Percentiles rank a stretch among this genome's conserved stretches.
phyloP scores from a whole-genome alignment of 768 basidiomycete species.

The Krasilnikovozyma curviuscula region DNA sequence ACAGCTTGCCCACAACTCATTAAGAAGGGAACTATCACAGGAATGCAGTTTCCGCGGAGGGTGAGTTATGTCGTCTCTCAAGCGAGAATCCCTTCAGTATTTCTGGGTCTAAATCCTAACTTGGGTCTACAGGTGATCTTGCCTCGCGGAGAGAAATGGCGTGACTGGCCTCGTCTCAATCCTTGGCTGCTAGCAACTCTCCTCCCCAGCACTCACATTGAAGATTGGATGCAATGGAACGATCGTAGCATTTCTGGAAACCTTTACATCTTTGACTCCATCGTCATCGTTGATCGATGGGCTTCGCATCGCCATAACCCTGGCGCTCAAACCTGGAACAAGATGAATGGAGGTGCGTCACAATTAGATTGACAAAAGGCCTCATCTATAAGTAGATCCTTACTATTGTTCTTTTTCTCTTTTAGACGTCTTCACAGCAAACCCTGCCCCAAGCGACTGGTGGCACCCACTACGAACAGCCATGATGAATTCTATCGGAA shows the following conservation, averaged over 20 bases:
- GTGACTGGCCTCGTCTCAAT: too few relatives aligned
- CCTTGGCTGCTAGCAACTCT: slow-evolving; percentile 12
- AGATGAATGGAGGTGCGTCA: slow-evolving; percentile 10
- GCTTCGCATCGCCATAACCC: slow-evolving; percentile 12
- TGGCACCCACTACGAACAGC: slow-evolving; percentile 10
- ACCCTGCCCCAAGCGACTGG: background rate
- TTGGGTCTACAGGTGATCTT: too few relatives aligned
- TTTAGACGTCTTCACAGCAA: too few relatives aligned
- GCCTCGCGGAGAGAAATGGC: too few relatives aligned
- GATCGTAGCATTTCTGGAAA: slow-evolving; percentile 6
- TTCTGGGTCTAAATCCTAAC: too few relatives aligned
- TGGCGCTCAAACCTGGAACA: slow-evolving; percentile 7
- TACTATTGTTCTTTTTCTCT: background rate
- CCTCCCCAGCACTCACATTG: slow-evolving; percentile 11
- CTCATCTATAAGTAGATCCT: background rate
- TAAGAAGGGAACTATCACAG: background rate
- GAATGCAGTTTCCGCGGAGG: slow-evolving; percentile 9
- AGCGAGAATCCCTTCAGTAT: too few relatives aligned
- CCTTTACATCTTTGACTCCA: slow-evolving; percentile 12
- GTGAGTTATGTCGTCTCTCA: too few relatives aligned
- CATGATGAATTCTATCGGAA: slow-evolving; percentile 10
- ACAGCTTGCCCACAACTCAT: background rate
- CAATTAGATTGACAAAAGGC: too few relatives aligned
- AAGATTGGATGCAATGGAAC: slow-evolving; percentile 11
- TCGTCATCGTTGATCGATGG: slow-evolving; percentile 13